Evolutionary conservation across 2,329 filamentous ascomycete species (phyloP).

Genomic region (Juglanconis sp.): DNA sequence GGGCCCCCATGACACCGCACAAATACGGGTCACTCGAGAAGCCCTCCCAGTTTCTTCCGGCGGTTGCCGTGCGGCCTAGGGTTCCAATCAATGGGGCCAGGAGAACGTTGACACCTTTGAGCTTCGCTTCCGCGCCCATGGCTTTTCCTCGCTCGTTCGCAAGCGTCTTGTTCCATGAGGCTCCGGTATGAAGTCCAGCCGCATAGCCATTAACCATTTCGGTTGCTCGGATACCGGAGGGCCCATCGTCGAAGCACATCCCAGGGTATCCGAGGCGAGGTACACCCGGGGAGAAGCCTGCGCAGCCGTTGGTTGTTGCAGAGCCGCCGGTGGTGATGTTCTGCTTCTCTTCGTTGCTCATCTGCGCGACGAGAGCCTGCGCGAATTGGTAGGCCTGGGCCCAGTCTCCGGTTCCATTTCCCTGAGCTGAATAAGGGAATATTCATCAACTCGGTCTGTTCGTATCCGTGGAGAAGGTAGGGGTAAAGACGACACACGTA

Average conservation of each 20-base stretch:
- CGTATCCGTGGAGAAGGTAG: too few species aligned
- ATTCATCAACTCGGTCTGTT: too few species aligned
- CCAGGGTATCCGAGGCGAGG: constrained; percentile 65
- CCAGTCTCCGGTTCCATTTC: too few species aligned
- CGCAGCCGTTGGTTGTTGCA: constrained; percentile 52
- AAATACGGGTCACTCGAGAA: constrained; percentile 72
- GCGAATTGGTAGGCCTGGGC: too few species aligned
- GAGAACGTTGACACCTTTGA: constrained; percentile 70
- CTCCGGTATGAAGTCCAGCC: constrained; percentile 73
- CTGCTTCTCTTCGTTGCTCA: too few species aligned
- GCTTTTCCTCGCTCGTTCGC: constrained; percentile 68
- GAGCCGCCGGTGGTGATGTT: too few species aligned
- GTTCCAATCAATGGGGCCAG: constrained; percentile 73
- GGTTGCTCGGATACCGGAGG: constrained; percentile 71
- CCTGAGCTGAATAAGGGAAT: too few species aligned
- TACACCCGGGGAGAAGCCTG: constrained; percentile 71
- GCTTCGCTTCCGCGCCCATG: constrained; percentile 69
- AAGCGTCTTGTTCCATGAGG: constrained; percentile 75
- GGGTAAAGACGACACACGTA: too few species aligned
- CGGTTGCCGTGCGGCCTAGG: constrained; percentile 64
- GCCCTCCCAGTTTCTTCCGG: constrained; percentile 70
- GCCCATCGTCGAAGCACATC: constrained; percentile 82
- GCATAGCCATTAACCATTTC: constrained; percentile 83
- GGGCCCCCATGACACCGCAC: constrained; percentile 66
- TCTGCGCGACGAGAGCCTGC: too few species aligned